phyloP scores from a whole-genome alignment of 129 eudicot species.

The Arctium minus region DNA sequence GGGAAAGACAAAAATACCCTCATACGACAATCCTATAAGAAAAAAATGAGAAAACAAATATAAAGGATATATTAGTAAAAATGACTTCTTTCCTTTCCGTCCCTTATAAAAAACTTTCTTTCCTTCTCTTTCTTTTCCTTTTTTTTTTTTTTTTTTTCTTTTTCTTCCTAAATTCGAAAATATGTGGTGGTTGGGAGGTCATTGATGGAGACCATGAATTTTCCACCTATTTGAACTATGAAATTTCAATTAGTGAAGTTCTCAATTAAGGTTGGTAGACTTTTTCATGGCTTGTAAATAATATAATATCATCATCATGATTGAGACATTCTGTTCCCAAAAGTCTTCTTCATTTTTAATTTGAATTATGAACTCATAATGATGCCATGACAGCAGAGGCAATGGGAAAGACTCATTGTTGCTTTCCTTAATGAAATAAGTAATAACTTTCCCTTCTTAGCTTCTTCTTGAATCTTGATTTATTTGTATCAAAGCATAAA shows the following conservation, averaged over 20 bases:
- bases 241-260: constrained; percentile 7
- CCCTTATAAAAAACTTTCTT: neutral
- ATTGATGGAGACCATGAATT: neutral
- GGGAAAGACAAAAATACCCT: neutral
- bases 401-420: constrained; percentile 8
- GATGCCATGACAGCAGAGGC: constrained; percentile 32
- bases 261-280: constrained; percentile 33
- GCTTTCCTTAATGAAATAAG: neutral
- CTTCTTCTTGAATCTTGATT: neutral
- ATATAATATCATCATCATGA: constrained; percentile 23
- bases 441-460: neutral
- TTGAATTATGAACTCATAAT: constrained; percentile 20
- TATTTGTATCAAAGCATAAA: neutral
- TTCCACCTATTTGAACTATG: neutral
- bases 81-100: neutral
- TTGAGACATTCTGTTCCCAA: constrained; percentile 23
- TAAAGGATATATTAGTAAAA: neutral
- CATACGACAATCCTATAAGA: neutral
- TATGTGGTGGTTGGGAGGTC: constrained; percentile 19
- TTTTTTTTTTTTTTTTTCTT: too few relatives aligned
- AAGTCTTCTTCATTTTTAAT: constrained; percentile 1
- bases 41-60: neutral
- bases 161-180: neutral
- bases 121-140: neutral
- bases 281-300: constrained; percentile 12